Evolutionary conservation across 148 eudicot species (phyloP).

Genomic region (Beta vulgaris): DNA sequence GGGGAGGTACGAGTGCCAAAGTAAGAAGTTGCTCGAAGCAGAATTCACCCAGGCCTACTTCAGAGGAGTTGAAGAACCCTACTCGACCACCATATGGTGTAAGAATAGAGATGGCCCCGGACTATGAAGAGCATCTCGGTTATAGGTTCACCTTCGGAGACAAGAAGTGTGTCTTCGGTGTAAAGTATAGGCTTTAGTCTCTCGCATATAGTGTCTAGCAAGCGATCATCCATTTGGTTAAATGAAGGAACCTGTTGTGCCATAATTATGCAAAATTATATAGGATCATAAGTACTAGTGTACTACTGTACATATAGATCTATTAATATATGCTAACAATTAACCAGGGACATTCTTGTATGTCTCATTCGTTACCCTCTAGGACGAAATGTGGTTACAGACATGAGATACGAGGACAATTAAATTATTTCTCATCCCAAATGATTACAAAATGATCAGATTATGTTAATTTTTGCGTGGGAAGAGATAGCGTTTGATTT

Average conservation of each 20-base stretch:
- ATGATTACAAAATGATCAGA: too few species aligned
- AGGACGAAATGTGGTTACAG: too few species aligned
- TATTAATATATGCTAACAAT: too few species aligned
- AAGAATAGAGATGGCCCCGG: slow-evolving; percentile 24
- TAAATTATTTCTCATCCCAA: too few species aligned
- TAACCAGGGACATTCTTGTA: too few species aligned
- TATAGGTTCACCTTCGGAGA: slow-evolving; percentile 26
- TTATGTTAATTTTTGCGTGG: too few species aligned
- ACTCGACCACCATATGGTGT: slow-evolving; percentile 22
- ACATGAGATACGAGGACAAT: too few species aligned
- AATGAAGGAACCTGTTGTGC: slow-evolving; percentile 27
- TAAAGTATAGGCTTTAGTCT: slow-evolving; percentile 21
- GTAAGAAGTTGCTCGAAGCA: slow-evolving; percentile 23
- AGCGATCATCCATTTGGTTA: too few species aligned
- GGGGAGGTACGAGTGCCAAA: slow-evolving; percentile 26
- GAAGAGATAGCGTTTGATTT: slow-evolving; percentile 24
- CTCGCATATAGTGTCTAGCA: too few species aligned
- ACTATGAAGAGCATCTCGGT: slow-evolving; percentile 23
- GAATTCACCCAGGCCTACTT: slow-evolving; percentile 20
- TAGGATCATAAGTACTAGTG: too few species aligned
- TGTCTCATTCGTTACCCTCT: too few species aligned
- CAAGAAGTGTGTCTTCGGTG: slow-evolving; percentile 15
- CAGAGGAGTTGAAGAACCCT: slow-evolving; percentile 26
- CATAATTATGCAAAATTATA: neutral
- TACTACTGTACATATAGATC: too few species aligned